A percentile compares a stretch with the other conserved stretches of the same genome.
phyloP scores from a whole-genome alignment of 1,139 yeast species.

The Yamadazyma buinensis region DNA sequence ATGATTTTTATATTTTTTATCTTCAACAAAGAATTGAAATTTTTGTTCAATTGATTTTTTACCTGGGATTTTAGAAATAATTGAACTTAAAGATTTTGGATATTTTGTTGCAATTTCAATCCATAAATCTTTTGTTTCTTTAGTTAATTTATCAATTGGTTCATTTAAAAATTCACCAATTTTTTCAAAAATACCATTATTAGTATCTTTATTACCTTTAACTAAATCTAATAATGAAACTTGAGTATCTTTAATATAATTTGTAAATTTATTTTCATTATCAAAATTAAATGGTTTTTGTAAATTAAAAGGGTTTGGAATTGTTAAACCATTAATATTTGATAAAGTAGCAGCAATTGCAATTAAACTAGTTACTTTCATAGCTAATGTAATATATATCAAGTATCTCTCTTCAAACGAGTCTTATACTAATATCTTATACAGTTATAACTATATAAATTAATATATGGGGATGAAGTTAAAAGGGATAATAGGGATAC shows the following conservation, averaged over 20 bases:
- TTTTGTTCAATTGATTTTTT: conserved; percentile 32
- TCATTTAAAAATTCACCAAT: conserved; percentile 41
- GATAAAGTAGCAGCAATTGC: conserved; percentile 23
- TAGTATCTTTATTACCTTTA: conserved; percentile 9
- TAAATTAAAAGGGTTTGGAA: conserved; percentile 26
- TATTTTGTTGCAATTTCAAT: conserved; percentile 54
- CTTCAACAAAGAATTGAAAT: conserved; percentile 58
- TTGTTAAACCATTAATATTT: conserved; percentile 26
- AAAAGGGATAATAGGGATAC: too few relatives aligned
- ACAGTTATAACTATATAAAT: too few relatives aligned
- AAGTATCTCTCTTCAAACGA: too few relatives aligned
- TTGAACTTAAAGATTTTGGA: conserved; percentile 48
- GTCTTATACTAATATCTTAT: too few relatives aligned
- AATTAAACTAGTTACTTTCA: conserved; percentile 29
- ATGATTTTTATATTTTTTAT: conserved; percentile 48
- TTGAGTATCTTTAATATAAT: neutral
- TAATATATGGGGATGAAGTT: too few relatives aligned
- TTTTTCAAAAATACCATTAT: conserved; percentile 21
- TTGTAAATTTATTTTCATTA: conserved; percentile 7
- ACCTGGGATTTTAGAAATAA: conserved; percentile 53
- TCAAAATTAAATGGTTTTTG: conserved; percentile 28
- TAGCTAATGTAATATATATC: too few relatives aligned
- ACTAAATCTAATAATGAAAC: conserved; percentile 6
- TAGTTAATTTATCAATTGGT: conserved; percentile 43
- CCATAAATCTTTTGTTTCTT: conserved; percentile 54